phyloP scores from a whole-genome alignment of 495 filamentous ascomycete species.

The Aspergillus ostianus region DNA sequence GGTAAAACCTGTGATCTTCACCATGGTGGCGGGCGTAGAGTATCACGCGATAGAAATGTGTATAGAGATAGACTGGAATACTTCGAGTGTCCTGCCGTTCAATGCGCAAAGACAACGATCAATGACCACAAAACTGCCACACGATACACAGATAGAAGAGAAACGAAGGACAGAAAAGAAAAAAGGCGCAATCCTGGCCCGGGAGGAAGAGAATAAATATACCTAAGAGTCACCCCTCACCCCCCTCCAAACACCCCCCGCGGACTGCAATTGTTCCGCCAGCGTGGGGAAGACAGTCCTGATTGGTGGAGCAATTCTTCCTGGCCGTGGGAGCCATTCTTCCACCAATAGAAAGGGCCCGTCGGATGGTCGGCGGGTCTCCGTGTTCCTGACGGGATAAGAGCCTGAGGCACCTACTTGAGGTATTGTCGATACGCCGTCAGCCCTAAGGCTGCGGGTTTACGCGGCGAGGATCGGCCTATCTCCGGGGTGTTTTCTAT shows the following conservation, averaged over 20 bases:
- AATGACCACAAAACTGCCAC: background rate
- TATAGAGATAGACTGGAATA: constrained; percentile 1
- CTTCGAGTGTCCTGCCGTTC: background rate
- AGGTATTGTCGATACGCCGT: constrained; percentile 6
- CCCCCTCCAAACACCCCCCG: constrained; percentile 9
- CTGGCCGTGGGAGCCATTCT: constrained; percentile 19
- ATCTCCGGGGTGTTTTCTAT: background rate
- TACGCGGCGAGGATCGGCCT: background rate
- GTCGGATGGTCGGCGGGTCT: constrained; percentile 26
- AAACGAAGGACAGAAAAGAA: constrained; percentile 4
- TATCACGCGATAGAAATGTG: background rate
- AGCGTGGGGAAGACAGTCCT: constrained; percentile 3
- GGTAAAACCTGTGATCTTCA: constrained; percentile 77
- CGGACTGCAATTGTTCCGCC: background rate
- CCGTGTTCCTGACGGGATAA: constrained; percentile 13
- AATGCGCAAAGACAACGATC: background rate
- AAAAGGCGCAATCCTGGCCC: background rate
- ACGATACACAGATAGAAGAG: background rate
- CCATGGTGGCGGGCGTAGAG: constrained; percentile 40
- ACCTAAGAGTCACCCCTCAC: constrained; percentile 3
- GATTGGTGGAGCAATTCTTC: constrained; percentile 32
- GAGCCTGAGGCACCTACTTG: too few species aligned
- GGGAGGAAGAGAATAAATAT: constrained; percentile 11
- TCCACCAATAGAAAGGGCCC: constrained; percentile 30
- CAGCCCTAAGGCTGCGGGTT: background rate